Base-by-base conservation (phyloP, 768 basidiomycete genomes). In the Lactarius hatsudake region DNA sequence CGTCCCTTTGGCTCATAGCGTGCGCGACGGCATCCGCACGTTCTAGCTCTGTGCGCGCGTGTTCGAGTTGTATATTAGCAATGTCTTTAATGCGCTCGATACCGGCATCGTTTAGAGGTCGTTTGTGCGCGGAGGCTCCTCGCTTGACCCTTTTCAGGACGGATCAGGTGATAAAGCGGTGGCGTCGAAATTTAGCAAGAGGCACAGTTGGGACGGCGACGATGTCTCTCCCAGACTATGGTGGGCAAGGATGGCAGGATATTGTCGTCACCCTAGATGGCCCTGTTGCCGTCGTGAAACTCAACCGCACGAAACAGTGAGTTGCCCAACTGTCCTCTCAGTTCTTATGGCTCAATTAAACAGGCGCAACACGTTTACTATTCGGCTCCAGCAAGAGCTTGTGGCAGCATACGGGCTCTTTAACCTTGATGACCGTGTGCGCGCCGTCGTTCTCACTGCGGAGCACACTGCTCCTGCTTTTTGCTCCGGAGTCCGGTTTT, bases 41-140 rank as follows among this genome's bases (percentile, higher is more conserved):
- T 79, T 92, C 87, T 20, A 96, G 83, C 76, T 96, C 95, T 71
- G 86, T 80, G 64, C 87, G 87, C 12, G 95, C 95, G 80, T 95
- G 94, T 70, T 96, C 94, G 36, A 96, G 84, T 74, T 95, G 90
- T 64, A 94, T 90, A 62, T 87, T 80, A 20, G 95, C 94, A 30
- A 99, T 83, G 28, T 88, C 83, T 71, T 93, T 94, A 59, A 98
- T 92, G 30, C 97, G 87, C 74, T 90, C 87, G 15, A 98, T 81
- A 77, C 98, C 97, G 60, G 85, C 79, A 73, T 96, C 93, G 73
- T 98, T 94, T 36, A 98, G 86, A 61, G 90, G 83, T 76, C 98
- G 98, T 80, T 91, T 74, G 81, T 82, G 30, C 30, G 28, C 28
- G 28, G 28, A 30, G 28, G 28, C 30, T 30, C 30, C 30, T 30